phyloP scores from a whole-genome alignment of 495 filamentous ascomycete species.

The Podospora fimiseda region DNA sequence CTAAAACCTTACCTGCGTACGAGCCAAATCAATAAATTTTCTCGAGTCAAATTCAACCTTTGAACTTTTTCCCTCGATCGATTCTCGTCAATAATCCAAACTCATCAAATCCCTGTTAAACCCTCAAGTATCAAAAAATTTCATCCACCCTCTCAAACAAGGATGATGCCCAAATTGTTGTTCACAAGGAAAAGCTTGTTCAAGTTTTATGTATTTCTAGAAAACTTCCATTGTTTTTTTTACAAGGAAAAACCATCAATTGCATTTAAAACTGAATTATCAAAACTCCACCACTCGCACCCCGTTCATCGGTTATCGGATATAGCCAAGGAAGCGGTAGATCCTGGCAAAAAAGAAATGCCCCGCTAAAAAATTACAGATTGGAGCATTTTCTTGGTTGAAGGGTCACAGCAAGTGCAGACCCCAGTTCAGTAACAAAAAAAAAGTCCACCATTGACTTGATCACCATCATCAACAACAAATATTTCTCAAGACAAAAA shows the following conservation, averaged over 20 bases:
- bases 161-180: too few species aligned
- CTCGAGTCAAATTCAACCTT: too few species aligned
- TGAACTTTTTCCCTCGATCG: too few species aligned
- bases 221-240: not conserved
- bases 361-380: constrained; percentile 16
- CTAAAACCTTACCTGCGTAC: too few species aligned
- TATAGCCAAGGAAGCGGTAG: constrained; percentile 2
- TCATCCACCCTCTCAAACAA: too few species aligned
- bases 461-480: not conserved
- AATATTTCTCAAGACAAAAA: constrained; percentile 20
- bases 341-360: not conserved
- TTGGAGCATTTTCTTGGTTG: not conserved
- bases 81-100: too few species aligned
- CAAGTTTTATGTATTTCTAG: not conserved
- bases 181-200: too few species aligned
- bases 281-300: not conserved
- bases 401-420: too few species aligned
- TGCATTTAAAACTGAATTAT: too few species aligned
- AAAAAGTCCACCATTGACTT: too few species aligned
- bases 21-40: too few species aligned
- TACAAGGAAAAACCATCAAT: not conserved
- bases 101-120: not conserved
- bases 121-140: not conserved
- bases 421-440: too few species aligned
- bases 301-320: constrained; percentile 6